Evolutionary conservation across 192 early-diverging fungal genomes (phyloP), one percentile per base, ranked within the genome.

Genomic region (Backusella morwellensis): DNA sequence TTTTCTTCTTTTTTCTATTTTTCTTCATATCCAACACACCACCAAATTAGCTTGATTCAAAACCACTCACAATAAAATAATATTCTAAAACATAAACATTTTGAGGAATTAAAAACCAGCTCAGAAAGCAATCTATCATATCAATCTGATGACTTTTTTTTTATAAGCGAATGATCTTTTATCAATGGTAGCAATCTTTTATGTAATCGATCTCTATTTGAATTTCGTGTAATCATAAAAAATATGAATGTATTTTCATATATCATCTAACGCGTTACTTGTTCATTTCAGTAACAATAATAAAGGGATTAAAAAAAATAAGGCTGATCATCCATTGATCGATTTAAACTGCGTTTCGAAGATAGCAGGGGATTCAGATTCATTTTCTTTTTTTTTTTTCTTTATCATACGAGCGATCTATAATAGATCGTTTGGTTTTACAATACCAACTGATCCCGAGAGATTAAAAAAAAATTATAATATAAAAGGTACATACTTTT

Each of bases 311-410:
- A 66, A 66, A 26, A 66, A 12, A 15, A 23, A 41, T 26, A 38
- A 41, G 0, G 36, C 21, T 23, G 21, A 41, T 23, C 19, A 7
- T 23, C 3, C 68, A 38, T 38, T 70, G 38, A 38, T 70, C 21
- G 34, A 68, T 36, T 38, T 23, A 40, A 38, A 70, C 68, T 41
- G 68, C 68, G 68, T 70, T 70, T 68, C 35, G 34, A 40, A 70
- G 36, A 70, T 70, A 70, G 36, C 68, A 70, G 21, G 21, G 68
- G 68, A 70, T 70, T 70, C 68, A 70, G 68, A 40, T 70, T 63
- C 56, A 26, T 29, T 21, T 69, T 26, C 5, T 14, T 23, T 9
- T 41, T 38, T 68, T 68, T 34, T 21, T 35, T 41, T 69, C 36
- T 32, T 35, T 35, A 68, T 68, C 67, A 68, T 68, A 38, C 17